phyloP scores from a whole-genome alignment of 192 early-diverging fungal species.

The Coemansia sp. region DNA sequence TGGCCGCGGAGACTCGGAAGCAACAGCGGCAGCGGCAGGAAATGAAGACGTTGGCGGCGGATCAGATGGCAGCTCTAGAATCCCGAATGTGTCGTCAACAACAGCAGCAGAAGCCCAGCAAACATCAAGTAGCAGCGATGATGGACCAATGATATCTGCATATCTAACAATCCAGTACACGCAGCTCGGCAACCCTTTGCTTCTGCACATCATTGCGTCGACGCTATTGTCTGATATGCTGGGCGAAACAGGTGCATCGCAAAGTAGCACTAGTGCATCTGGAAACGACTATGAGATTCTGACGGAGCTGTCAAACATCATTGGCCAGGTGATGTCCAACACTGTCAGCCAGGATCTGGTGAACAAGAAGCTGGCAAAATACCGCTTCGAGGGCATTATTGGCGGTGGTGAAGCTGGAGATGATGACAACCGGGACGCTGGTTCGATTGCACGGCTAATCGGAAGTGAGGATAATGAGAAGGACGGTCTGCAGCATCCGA shows the following conservation, averaged over 20 bases:
- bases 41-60: neutral
- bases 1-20: neutral
- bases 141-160: slow-evolving; percentile 29
- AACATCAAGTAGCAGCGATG: neutral
- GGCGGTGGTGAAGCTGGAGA: neutral
- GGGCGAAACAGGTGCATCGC: neutral
- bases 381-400: slow-evolving; percentile 14
- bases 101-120: slow-evolving; percentile 6
- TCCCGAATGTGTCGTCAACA: neutral
- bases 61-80: neutral
- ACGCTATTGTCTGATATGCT: slow-evolving; percentile 41
- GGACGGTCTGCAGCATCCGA: neutral
- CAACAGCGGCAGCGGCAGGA: neutral
- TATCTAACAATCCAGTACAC: slow-evolving; percentile 45
- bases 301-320: slow-evolving; percentile 44
- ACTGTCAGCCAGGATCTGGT: slow-evolving; percentile 45
- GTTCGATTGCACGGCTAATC: slow-evolving; percentile 13
- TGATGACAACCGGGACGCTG: neutral
- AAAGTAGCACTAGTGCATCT: slow-evolving; percentile 1
- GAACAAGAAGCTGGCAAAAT: slow-evolving; percentile 33
- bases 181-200: slow-evolving; percentile 35
- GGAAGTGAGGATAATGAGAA: neutral
- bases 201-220: slow-evolving; percentile 38
- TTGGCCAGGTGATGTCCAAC: slow-evolving; percentile 28
- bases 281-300: slow-evolving; percentile 47